Evolutionary conservation across 2,329 filamentous ascomycete genomes (phyloP), one percentile per base, ranked within the genome.

Genomic region (Pseudogymnoascus sp.): DNA sequence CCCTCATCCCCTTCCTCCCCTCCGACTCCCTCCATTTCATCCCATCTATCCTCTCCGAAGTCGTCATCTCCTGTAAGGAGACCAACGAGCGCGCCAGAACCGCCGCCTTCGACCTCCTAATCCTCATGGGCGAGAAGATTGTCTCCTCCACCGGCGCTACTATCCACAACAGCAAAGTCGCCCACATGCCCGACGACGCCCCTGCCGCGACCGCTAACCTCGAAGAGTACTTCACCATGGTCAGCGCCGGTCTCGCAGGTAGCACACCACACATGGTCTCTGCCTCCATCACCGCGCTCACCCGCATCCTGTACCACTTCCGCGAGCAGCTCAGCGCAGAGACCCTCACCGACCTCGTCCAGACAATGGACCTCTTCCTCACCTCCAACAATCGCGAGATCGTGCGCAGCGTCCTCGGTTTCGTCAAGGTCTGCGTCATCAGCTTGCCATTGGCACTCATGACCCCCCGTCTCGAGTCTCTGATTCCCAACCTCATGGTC

Each of bases 211-310:
- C 84, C 2, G 93, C 95, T 19, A 93, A 84, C 44, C 84, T 99
- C 38, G 93, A 97, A 71, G 95, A 97, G 75, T 97, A 92, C 77
- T 91, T 97, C 78, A 97, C 93, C 63, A 99, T 99, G 95, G 90
- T 97, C 31, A 96, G 91, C 68, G 95, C 95, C 59, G 95, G 95
- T 77, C 83, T 99, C 62, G 95, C 93, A 1, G 93, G 93, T 63
- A 89, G 88, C 70, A 93, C 92, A 10, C 93, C 95, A 33, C 93
- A 97, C 78, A 97, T 97, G 92, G 93, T 97, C 66, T 96, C 91
- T 6, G 95, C 95, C 0, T 92, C 91, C n/a, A 93, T 99, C 73
- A 97, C 92, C 0, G 93, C 95, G 13, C 83, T 99, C 38, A 95
- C 92, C 13, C 86, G 95, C n/a, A 87, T 97, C 26, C 83, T 99